Base-by-base conservation (phyloP, 2,329 filamentous ascomycete species). In the Magnaporthales sp. region DNA sequence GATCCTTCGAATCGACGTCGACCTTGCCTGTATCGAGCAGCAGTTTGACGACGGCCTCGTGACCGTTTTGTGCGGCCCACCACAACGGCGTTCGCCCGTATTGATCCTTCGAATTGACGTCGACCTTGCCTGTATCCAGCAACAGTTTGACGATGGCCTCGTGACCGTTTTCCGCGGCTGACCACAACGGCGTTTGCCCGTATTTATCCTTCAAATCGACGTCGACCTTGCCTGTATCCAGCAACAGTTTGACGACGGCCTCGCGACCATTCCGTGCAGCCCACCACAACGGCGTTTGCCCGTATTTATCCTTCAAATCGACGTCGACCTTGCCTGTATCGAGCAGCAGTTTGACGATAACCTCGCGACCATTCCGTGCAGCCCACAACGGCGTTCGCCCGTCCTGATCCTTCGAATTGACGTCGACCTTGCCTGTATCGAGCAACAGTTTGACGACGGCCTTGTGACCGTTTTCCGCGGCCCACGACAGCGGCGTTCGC, bases 321-420 rank as follows among this genome's bases (percentile, higher is more conserved):
- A 19, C 38, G 19, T 51, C 19, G 38, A 19, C 38, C n/a, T n/a
- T n/a, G 38, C 38, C 19, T 51, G 38, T 19, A 51, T 10, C 66
- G 22, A 67, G 58, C 1, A 66, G 46, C 22, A 62, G 60, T 27
- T 51, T 60, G 4, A 67, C 61, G 4, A 67, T 27, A 26, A 8
- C 32, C 24, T 60, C 29, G 0, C 64, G 11, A 3, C 67, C 38
- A 2, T 46, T 51, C 10, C 38, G 3, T 8, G 51, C 58, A 38
- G 67, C 64, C 32, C 1, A 60, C 1, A 67, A 56, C 15, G 64
- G 64, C 19, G 65, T 67, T 10, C 10, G 29, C 7, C 51, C 51
- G 27, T 27, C 5, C 0, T 38, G 15, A 64, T 67, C 30, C 5
- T 30, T 46, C 8, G 24, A 4, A 15, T 56, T 27, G n/a, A 24